A percentile compares a stretch with the other conserved stretches of the same genome.
phyloP scores from a whole-genome alignment of 2,329 filamentous ascomycete species.

The Sporothrix brasiliensis region DNA sequence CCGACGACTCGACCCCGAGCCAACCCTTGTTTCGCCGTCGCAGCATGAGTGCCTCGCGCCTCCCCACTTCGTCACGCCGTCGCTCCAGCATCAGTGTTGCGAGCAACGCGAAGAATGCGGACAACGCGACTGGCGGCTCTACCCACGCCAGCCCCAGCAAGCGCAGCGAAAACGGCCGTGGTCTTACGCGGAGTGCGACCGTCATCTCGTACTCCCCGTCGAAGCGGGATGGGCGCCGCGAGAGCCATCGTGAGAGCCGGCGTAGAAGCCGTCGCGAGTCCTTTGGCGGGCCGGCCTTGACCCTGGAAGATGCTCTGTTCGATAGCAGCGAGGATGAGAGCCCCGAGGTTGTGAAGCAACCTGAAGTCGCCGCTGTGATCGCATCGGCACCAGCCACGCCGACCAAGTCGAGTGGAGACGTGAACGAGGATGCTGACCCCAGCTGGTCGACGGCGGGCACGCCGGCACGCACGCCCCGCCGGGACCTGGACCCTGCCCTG shows the following conservation, averaged over 20 bases:
- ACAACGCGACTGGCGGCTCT: neutral
- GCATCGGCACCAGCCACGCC: slow-evolving; percentile 48
- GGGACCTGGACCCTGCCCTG: slow-evolving; percentile 56
- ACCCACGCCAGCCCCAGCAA: slow-evolving; percentile 8
- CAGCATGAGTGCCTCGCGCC: slow-evolving; percentile 55
- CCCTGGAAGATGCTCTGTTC: slow-evolving; percentile 34
- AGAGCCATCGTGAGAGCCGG: slow-evolving; percentile 37
- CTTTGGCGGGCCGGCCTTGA: slow-evolving; percentile 21
- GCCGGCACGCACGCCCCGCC: slow-evolving; percentile 59
- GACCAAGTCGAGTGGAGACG: slow-evolving; percentile 45
- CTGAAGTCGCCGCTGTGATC: neutral
- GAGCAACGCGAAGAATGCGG: neutral
- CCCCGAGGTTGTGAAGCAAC: neutral
- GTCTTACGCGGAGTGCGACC: slow-evolving; percentile 53
- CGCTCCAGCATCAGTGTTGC: slow-evolving; percentile 30
- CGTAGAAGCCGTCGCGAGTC: slow-evolving; percentile 38
- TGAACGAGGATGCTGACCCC: slow-evolving; percentile 41
- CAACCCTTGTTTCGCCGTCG: slow-evolving; percentile 52
- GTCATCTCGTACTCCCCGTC: slow-evolving; percentile 59
- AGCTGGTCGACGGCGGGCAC: slow-evolving; percentile 59
- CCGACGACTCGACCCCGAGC: slow-evolving; percentile 58
- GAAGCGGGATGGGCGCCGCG: slow-evolving; percentile 44
- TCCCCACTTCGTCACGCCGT: slow-evolving; percentile 49
- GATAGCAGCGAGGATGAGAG: slow-evolving; percentile 28
- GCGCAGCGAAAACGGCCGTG: slow-evolving; percentile 28